Percentiles rank a stretch among this genome's conserved stretches.
Evolutionary conservation across 2,329 filamentous ascomycete genomes (phyloP).

Genomic region (Arthrobotrys entomopaga): DNA sequence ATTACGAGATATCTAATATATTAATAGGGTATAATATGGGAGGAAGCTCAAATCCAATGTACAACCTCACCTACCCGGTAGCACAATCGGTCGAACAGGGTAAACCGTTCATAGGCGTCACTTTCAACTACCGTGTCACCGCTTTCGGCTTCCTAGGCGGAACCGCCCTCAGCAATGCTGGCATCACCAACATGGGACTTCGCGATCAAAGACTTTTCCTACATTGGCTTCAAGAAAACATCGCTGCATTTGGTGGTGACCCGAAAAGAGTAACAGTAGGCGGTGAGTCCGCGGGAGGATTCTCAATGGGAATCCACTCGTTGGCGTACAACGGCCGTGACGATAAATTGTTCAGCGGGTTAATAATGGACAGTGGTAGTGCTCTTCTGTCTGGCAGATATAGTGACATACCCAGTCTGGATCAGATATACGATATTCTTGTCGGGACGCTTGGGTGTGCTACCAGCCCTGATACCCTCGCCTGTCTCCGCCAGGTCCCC

Average conservation of each 20-base stretch:
- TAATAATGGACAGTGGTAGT: slow-evolving; percentile 80
- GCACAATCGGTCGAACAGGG: slow-evolving; percentile 53
- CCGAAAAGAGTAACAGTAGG: slow-evolving; percentile 57
- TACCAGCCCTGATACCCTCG: slow-evolving; percentile 68
- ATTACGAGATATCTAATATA: no score
- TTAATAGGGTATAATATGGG: slow-evolving; percentile 69
- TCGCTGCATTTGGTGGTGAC: slow-evolving; percentile 57
- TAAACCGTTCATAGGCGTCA: slow-evolving; percentile 68
- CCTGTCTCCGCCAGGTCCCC: slow-evolving; percentile 73
- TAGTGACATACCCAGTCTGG: slow-evolving; percentile 73
- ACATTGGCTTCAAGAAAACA: slow-evolving; percentile 58
- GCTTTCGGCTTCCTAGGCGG: slow-evolving; percentile 68
- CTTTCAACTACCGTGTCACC: slow-evolving; percentile 68
- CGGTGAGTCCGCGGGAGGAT: slow-evolving; percentile 58
- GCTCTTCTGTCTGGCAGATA: slow-evolving; percentile 70
- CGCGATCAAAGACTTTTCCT: slow-evolving; percentile 57
- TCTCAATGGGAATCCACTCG: slow-evolving; percentile 63
- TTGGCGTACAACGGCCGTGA: slow-evolving; percentile 66
- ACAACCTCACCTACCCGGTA: slow-evolving; percentile 61
- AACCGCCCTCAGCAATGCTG: slow-evolving; percentile 63
- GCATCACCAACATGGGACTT: slow-evolving; percentile 61
- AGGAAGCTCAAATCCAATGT: slow-evolving; percentile 58
- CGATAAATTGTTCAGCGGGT: slow-evolving; percentile 76
- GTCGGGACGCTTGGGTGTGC: slow-evolving; percentile 71
- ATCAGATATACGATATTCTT: slow-evolving; percentile 73